Evolutionary conservation across 768 basidiomycete genomes (phyloP).

Genomic region (Lyophyllum semitale): DNA sequence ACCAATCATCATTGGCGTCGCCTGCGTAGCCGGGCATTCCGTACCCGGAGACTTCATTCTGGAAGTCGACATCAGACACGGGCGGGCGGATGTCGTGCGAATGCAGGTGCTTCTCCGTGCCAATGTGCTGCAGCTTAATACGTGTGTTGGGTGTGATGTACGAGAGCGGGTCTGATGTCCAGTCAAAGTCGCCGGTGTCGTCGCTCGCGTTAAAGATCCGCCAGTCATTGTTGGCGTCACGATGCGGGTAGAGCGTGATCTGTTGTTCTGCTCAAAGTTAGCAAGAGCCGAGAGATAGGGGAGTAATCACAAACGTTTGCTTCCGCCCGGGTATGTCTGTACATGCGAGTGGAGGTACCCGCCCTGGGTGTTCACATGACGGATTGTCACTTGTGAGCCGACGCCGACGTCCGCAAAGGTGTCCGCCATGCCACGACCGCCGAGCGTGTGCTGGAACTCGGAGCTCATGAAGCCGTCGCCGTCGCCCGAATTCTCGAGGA

Average conservation of each 20-base stretch:
- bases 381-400: constrained; percentile 80
- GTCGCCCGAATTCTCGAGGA: constrained; percentile 89
- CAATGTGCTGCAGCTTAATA: constrained; percentile 79
- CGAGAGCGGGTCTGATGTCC: constrained; percentile 52
- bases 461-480: constrained; percentile 99
- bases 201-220: constrained; percentile 75
- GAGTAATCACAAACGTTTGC: constrained; percentile 61
- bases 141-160: constrained; percentile 67
- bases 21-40: constrained; percentile 85
- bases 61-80: constrained; percentile 97
- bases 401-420: constrained; percentile 90
- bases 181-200: constrained; percentile 44
- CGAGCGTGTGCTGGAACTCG: constrained; percentile 95
- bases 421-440: constrained; percentile 88
- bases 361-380: constrained; percentile 95
- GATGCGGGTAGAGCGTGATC: constrained; percentile 97
- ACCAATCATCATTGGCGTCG: constrained; percentile 93
- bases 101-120: constrained; percentile 87
- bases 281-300: background rate
- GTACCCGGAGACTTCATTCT: constrained; percentile 96
- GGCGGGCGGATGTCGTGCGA: constrained; percentile 95
- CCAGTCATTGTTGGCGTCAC: constrained; percentile 97
- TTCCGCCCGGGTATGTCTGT: constrained; percentile 88
- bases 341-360: constrained; percentile 97
- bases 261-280: constrained; percentile 77